Conservation (phyloP, 805 yeast genomes). For the Yamadazyma insecticola region DNA sequence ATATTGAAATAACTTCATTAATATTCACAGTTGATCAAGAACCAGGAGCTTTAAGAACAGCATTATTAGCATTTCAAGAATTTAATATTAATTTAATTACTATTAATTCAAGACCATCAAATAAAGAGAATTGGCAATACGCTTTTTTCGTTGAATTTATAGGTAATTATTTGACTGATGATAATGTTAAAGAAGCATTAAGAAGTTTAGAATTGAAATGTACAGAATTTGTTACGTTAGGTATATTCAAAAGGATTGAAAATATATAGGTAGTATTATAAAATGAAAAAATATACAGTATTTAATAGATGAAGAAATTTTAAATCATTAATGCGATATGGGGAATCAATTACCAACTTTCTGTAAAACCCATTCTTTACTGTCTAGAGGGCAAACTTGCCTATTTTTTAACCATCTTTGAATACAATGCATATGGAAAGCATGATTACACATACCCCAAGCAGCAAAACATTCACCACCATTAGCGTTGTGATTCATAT, state of each 20-base stretch:
- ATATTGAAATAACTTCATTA: conserved; percentile 43
- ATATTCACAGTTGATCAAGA: conserved; percentile 61
- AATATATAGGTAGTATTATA: background rate
- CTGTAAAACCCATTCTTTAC: conserved; percentile 73
- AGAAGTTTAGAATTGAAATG: conserved; percentile 41
- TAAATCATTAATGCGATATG: background rate
- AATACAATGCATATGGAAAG: conserved; percentile 97
- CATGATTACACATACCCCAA: conserved; percentile 96
- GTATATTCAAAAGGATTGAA: conserved; percentile 48
- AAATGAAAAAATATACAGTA: background rate
- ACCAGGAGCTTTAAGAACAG: conserved; percentile 72
- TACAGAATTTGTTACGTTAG: conserved; percentile 52
- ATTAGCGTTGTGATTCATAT: conserved; percentile 52
- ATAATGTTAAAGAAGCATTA: conserved; percentile 31
- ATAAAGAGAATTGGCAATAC: conserved; percentile 68
- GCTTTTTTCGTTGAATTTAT: conserved; percentile 74
- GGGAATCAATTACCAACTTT: conserved; percentile 61
- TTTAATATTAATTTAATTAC: conserved; percentile 61
- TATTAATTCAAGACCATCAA: conserved; percentile 75
- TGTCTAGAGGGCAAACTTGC: conserved; percentile 95
- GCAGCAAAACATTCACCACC: conserved; percentile 87
- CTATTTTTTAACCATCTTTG: conserved; percentile 93
- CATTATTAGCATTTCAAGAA: conserved; percentile 52
- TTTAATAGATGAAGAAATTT: background rate
- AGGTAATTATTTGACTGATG: conserved; percentile 28